Percentiles rank a stretch among this genome's conserved stretches.
phyloP scores from a whole-genome alignment of 495 filamentous ascomycete genomes.

The Penicillium fimorum region DNA sequence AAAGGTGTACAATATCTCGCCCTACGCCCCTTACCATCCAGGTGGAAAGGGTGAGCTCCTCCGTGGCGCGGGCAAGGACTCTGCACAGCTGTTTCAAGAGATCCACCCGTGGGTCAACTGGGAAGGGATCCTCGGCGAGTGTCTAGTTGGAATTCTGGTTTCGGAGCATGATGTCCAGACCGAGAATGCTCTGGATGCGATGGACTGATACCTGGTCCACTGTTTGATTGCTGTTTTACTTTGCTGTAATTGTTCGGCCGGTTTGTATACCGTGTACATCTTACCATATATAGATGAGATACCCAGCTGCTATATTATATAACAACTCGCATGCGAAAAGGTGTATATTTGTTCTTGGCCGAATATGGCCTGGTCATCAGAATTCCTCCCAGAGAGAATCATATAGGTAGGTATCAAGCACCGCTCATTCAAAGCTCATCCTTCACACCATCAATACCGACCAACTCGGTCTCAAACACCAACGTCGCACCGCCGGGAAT shows the following conservation, averaged over 20 bases:
- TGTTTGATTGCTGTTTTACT: not conserved
- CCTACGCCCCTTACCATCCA: slow-evolving; percentile 88
- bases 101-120: slow-evolving; percentile 98
- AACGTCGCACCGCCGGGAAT: slow-evolving; percentile 78
- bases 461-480: slow-evolving; percentile 90
- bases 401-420: not conserved
- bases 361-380: not conserved
- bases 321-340: not conserved
- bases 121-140: slow-evolving; percentile 86
- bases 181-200: slow-evolving; percentile 59
- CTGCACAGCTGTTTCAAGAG: slow-evolving; percentile 80
- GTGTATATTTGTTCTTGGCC: not conserved
- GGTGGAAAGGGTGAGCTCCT: slow-evolving; percentile 86
- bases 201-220: slow-evolving; percentile 56
- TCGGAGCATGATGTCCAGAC: slow-evolving; percentile 61
- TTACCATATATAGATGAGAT: slow-evolving; percentile 20
- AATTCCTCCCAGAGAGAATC: slow-evolving; percentile 1
- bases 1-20: slow-evolving; percentile 88
- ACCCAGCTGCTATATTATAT: slow-evolving; percentile 10
- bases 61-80: slow-evolving; percentile 67
- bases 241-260: slow-evolving; percentile 2
- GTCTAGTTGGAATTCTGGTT: slow-evolving; percentile 82
- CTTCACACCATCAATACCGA: slow-evolving; percentile 81
- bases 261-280: slow-evolving; percentile 11
- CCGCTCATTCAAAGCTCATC: slow-evolving; percentile 48